These are phyloP conservation scores for Phyllosticta citrichinensis DNA, from an alignment of 2,329 filamentous ascomycete species.

Conservation along the genomic window DNA sequence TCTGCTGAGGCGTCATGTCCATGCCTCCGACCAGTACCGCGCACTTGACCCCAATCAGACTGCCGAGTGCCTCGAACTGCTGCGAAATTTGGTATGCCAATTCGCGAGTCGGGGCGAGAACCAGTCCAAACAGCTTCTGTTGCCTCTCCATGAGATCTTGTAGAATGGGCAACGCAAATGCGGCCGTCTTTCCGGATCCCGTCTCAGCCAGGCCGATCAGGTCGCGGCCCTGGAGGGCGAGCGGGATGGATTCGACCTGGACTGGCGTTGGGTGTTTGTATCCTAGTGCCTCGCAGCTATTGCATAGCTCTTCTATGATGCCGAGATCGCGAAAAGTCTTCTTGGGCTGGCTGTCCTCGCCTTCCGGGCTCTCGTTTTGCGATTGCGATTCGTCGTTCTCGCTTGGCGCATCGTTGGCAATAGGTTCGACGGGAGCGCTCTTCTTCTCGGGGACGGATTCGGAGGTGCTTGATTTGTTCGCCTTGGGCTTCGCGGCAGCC, in stretches of 20 bases:
- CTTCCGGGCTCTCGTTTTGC: constrained; percentile 13
- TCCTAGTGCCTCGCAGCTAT: constrained; percentile 72
- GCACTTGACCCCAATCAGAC: constrained; percentile 76
- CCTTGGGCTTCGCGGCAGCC: neutral
- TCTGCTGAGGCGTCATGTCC: constrained; percentile 88
- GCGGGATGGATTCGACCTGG: constrained; percentile 73
- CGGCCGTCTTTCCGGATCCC: constrained; percentile 89
- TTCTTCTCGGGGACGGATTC: neutral
- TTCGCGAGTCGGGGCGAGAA: constrained; percentile 88
- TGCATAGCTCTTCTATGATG: constrained; percentile 76
- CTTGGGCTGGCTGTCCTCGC: constrained; percentile 22
- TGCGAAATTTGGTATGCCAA: constrained; percentile 85
- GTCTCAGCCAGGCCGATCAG: constrained; percentile 93
- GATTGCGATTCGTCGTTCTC: constrained; percentile 16
- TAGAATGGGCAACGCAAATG: constrained; percentile 86
- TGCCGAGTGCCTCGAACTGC: constrained; percentile 77
- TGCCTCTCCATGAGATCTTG: constrained; percentile 83
- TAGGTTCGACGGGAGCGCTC: constrained; percentile 11
- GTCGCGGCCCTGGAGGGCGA: constrained; percentile 70
- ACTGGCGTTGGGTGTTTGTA: constrained; percentile 86
- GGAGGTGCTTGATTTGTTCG: neutral
- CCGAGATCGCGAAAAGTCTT: constrained; percentile 66
- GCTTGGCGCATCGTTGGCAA: constrained; percentile 12
- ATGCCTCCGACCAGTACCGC: constrained; percentile 85
- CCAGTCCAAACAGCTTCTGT: constrained; percentile 74